Evolutionary conservation across 805 yeast genomes (phyloP), one percentile per base, ranked within the genome.

Genomic region (Scheffersomyces spartinae): DNA sequence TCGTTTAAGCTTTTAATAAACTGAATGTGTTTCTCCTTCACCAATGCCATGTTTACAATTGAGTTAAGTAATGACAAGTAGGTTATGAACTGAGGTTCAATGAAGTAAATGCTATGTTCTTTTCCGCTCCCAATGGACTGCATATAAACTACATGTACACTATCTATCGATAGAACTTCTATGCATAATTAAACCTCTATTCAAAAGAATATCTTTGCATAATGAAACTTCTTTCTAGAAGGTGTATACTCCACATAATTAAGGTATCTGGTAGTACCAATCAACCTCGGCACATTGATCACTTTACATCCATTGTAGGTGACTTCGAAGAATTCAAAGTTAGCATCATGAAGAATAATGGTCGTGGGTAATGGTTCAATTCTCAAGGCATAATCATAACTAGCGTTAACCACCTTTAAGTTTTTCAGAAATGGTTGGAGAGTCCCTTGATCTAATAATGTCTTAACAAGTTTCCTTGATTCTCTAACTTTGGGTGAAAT

Each of bases 361-460:
- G 49, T 59, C 4, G 75, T 67, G 0, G 98, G 98, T 22, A 85
- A 53, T 1, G 96, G 97, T 23, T 76, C 68, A 26, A 91, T 47
- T 13, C 77, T 62, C 33, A 88, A 55, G 4, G 71, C 55, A 36
- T 74, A 74, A 43, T 83, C 94, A 39, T 68, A 68, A 31, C 74
- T 75, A 59, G 93, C 70, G 12, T 70, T 55, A 1, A 82, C 60
- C 0, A 93, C 80, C 32, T 82, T 66, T 15, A 70, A 52, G 13
- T 60, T 50, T 11, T 59, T 49, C 2, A 73, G 54, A 42, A 86
- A 84, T 8, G 98, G 98, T 17, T 91, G 79, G 23, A 91, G 47
- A 42, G 73, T 79, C 1, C 91, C 91, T 51, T 91, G 99, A 42
- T 83, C 94, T 8, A 91, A 49, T 1, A 91, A 33, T 0, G 96